Conservation (phyloP, 1,284 basidiomycete genomes). For the Vanrija sp. region DNA sequence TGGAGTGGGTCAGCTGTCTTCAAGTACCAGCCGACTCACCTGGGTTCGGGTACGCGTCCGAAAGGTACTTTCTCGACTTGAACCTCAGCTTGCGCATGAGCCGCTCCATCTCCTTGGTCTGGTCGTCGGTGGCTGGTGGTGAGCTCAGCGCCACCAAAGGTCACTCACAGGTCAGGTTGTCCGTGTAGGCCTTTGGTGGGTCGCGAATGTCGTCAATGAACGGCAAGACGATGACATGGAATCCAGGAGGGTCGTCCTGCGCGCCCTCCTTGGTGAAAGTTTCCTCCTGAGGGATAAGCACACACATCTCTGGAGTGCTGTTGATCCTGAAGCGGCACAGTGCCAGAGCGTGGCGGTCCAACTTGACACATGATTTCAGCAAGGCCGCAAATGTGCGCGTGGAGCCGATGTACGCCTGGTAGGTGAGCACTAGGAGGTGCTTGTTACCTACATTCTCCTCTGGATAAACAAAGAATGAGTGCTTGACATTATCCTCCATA, state of each 20-base stretch:
- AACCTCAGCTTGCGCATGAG: slow-evolving; percentile 76
- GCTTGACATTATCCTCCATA: slow-evolving; percentile 87
- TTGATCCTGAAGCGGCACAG: slow-evolving; percentile 69
- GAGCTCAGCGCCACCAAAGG: background rate
- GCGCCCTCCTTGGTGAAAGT: slow-evolving; percentile 64
- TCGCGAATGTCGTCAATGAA: slow-evolving; percentile 90
- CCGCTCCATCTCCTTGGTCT: slow-evolving; percentile 64
- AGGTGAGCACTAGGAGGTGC: background rate
- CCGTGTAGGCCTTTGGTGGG: slow-evolving; percentile 54
- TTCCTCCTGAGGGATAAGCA: slow-evolving; percentile 84
- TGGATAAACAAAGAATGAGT: slow-evolving; percentile 87
- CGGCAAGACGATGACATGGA: slow-evolving; percentile 85
- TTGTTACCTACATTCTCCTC: slow-evolving; percentile 66
- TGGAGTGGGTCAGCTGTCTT: slow-evolving; percentile 3
- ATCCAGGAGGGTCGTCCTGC: slow-evolving; percentile 78
- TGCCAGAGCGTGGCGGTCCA: slow-evolving; percentile 76
- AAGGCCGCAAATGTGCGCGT: slow-evolving; percentile 87
- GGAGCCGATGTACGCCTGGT: slow-evolving; percentile 67
- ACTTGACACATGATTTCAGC: slow-evolving; percentile 74
- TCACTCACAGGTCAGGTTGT: slow-evolving; percentile 58
- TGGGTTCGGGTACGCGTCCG: slow-evolving; percentile 89
- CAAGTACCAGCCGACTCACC: slow-evolving; percentile 53
- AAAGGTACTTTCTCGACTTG: slow-evolving; percentile 73
- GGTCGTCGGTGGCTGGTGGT: slow-evolving; percentile 60
- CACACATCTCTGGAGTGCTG: slow-evolving; percentile 73